These are phyloP conservation scores for Peronospora farinosa DNA, from an alignment of 352 stramenopile genomes.

Conservation along the genomic window DNA sequence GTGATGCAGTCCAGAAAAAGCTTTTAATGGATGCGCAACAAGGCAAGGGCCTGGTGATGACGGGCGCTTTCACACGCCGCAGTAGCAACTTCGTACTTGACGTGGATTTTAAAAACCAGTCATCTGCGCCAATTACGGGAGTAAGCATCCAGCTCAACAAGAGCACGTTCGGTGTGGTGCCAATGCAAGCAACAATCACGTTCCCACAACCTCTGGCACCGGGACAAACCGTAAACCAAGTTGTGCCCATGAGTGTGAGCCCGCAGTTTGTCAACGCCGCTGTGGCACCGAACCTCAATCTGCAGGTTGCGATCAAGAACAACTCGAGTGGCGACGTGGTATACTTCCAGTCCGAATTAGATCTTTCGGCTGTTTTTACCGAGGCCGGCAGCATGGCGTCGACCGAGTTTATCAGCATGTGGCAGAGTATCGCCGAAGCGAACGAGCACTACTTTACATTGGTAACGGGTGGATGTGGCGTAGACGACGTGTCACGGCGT, in stretches of 20 bases:
- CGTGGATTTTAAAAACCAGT: slow-evolving; percentile 86
- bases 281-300: slow-evolving; percentile 62
- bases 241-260: slow-evolving; percentile 74
- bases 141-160: slow-evolving; percentile 98
- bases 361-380: slow-evolving; percentile 87
- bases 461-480: slow-evolving; percentile 47
- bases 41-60: slow-evolving; percentile 89
- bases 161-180: slow-evolving; percentile 94
- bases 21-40: slow-evolving; percentile 68
- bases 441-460: slow-evolving; percentile 93
- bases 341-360: slow-evolving; percentile 93
- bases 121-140: slow-evolving; percentile 74
- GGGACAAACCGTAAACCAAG: slow-evolving; percentile 72
- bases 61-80: slow-evolving; percentile 58
- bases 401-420: slow-evolving; percentile 90
- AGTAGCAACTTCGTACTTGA: slow-evolving; percentile 65
- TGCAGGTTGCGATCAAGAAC: slow-evolving; percentile 98
- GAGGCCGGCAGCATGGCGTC: slow-evolving; percentile 86
- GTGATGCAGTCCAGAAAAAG: slow-evolving; percentile 47
- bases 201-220: slow-evolving; percentile 58
- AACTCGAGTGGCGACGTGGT: slow-evolving; percentile 90
- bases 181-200: slow-evolving; percentile 87
- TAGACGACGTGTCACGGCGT: slow-evolving; percentile 84
- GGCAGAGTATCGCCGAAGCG: slow-evolving; percentile 93
- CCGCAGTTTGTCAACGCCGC: slow-evolving; percentile 68